Evolutionary conservation across 2,329 filamentous ascomycete species (phyloP).

Genomic region (Mycosphaerella arachidis): DNA sequence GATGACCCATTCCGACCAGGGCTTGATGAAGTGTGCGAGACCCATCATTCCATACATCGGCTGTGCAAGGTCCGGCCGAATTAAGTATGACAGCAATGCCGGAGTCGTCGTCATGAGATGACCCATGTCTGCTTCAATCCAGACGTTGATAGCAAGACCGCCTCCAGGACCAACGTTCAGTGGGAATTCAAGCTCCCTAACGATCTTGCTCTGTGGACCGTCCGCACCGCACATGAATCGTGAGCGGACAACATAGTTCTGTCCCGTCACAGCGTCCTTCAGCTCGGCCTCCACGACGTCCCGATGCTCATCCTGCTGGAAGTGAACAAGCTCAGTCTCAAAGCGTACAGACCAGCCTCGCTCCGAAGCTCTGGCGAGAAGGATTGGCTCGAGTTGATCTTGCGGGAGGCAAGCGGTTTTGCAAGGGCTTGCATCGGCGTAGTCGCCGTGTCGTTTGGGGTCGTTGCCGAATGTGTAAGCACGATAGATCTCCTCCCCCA

Average conservation of each 20-base stretch:
- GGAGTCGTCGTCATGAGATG: not conserved
- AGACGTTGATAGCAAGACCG: not conserved
- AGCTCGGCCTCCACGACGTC: not conserved
- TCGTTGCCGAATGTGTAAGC: slow-evolving; percentile 4
- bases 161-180: not conserved
- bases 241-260: not conserved
- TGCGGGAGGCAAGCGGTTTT: not conserved
- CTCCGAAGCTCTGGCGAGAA: not conserved
- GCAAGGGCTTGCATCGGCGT: slow-evolving; percentile 4
- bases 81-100: not conserved
- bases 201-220: slow-evolving; percentile 1
- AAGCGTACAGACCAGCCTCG: not conserved
- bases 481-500: slow-evolving; percentile 5
- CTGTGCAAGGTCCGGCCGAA: not conserved
- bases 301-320: not conserved
- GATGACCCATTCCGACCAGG: slow-evolving; percentile 1
- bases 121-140: not conserved
- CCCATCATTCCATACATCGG: slow-evolving; percentile 2
- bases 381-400: slow-evolving; percentile 1
- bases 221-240: slow-evolving; percentile 1
- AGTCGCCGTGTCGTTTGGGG: slow-evolving; percentile 5
- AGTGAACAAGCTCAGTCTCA: not conserved
- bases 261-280: not conserved
- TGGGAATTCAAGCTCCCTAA: not conserved
- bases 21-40: slow-evolving; percentile 7